Evolutionary conservation across 768 basidiomycete genomes (phyloP), one percentile per base, ranked within the genome.

Genomic region (Termitomyces bulborhizus): DNA sequence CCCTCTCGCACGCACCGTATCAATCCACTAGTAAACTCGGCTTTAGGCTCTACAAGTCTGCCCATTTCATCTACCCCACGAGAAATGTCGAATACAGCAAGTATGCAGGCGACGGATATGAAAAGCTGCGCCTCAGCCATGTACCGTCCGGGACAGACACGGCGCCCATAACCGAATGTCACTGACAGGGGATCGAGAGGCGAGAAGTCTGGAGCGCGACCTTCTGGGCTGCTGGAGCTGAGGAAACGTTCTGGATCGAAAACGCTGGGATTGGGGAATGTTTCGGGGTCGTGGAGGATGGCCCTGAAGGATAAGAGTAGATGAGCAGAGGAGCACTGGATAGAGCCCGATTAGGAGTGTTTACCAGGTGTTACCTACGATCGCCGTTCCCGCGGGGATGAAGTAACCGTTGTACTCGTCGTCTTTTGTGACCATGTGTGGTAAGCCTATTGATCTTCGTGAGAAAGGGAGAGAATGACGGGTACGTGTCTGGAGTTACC

Each of bases 231-330:
- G 40, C 16, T 31, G n/a, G 56, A 18, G 29, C 64, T 62, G 29
- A 78, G 50, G 60, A 76, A 83, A 18, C 81, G 70, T 24, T 78
- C 76, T 0, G 82, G 82, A 36, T 76, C 71, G 62, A 84, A 83
- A 11, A 58, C 62, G 4, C 69, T 62, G 0, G 82, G 81, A 15
- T 81, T 68, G 0, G 75, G 76, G 61, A 72, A 83, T 13, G 62
- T 63, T 32, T 63, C 43, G 4, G 76, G 76, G 57, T 83, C 77
- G 42, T 77, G 80, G 27, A 80, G 68, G 47, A 82, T 79, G 1
- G 72, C 72, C 78, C 82, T 82, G 49, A 4, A 36, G 36, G 11
- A 15, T 12, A n/a, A 21, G 12, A 21, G 8, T 52, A 3, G 21
- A 21, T 21, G 21, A 43, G 40, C 40, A 11, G 41, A 43, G 13